A percentile compares a stretch with the other conserved stretches of the same genome.
Conservation (phyloP, 2,329 filamentous ascomycete species). For the Huntiella moniliformis region DNA sequence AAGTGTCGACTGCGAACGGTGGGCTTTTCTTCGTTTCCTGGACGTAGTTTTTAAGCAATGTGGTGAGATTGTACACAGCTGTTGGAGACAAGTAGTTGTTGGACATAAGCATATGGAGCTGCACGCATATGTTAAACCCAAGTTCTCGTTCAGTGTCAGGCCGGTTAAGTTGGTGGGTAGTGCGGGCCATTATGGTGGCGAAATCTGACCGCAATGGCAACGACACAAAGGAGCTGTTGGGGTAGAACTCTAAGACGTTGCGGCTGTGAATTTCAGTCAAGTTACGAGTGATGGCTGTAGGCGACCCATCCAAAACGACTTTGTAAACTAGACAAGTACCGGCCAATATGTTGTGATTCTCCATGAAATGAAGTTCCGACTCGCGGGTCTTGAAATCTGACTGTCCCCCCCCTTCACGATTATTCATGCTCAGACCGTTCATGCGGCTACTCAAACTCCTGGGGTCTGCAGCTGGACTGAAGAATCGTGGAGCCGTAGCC, state of each 20-base stretch:
- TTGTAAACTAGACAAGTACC: slow-evolving; percentile 8
- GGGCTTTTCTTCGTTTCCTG: slow-evolving; percentile 14
- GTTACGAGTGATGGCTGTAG: background rate
- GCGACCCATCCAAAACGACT: background rate
- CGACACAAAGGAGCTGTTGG: slow-evolving; percentile 1
- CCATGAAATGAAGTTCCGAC: background rate
- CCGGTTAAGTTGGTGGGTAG: slow-evolving; percentile 15
- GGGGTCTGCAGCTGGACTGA: slow-evolving; percentile 15
- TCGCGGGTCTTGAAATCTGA: slow-evolving; percentile 3
- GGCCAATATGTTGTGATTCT: slow-evolving; percentile 3
- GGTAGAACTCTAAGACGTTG: background rate
- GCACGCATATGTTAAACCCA: slow-evolving; percentile 38
- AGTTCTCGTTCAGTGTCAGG: slow-evolving; percentile 21
- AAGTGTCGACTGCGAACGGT: slow-evolving; percentile 31
- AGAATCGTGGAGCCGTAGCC: slow-evolving; percentile 31
- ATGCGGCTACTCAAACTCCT: background rate
- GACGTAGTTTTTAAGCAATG: slow-evolving; percentile 18
- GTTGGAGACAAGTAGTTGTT: slow-evolving; percentile 43
- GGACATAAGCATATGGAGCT: slow-evolving; percentile 42
- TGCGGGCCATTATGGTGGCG: slow-evolving; percentile 12
- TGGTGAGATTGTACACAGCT: slow-evolving; percentile 28
- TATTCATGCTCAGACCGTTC: background rate
- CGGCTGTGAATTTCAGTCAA: background rate
- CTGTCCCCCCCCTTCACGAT: background rate
- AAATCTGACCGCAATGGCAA: background rate